Evolutionary conservation across 768 basidiomycete species (phyloP), one percentile per base, ranked within the genome.

Genomic region (Psilocybe tampanensis): DNA sequence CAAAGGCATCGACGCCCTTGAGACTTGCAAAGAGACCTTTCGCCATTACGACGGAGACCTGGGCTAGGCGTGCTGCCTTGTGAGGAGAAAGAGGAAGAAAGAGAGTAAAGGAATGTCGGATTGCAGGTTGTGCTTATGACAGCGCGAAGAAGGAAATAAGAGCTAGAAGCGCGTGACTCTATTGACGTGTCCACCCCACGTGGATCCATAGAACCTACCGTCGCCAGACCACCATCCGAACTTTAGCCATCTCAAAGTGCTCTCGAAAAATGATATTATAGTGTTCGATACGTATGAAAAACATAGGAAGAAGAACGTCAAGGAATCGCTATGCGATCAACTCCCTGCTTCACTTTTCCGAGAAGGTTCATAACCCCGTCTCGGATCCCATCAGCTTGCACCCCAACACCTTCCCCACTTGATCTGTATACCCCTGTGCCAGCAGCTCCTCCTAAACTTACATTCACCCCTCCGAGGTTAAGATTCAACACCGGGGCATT

Each of bases 1-100:
- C 97, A 81, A 99, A 99, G 74, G 97, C 97, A 80, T 99, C 97
- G 52, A 98, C 83, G 70, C 94, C 93, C 71, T 92, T 94, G 66
- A 98, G 81, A 63, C 80, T 82, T 47, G 80, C 82, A 67, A 93
- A 80, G 63, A 92, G 74, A 62, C 89, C 86, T 74, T 88, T 93
- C 63, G 90, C 89, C 89, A 91, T 90, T 63, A 61, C 71, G 61
- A 68, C 68, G 65, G 74, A 68, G 71, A 66, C 69, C 70, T 63
- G 68, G 60, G 64, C 67, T 65, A 63, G 70, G 71, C 69, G 67
- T 62, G 68, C 68, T 67, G 64, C 67, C 72, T 72, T 67, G 68
- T 59, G 64, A 60, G 53, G 62, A 57, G 64, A 56, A 63, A 63
- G 63, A 60, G 65, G 63, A 61, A 51, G 47, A 54, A 67, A 60